phyloP scores from a whole-genome alignment of 2,329 filamentous ascomycete genomes.

The Beauveria brongniartii region DNA sequence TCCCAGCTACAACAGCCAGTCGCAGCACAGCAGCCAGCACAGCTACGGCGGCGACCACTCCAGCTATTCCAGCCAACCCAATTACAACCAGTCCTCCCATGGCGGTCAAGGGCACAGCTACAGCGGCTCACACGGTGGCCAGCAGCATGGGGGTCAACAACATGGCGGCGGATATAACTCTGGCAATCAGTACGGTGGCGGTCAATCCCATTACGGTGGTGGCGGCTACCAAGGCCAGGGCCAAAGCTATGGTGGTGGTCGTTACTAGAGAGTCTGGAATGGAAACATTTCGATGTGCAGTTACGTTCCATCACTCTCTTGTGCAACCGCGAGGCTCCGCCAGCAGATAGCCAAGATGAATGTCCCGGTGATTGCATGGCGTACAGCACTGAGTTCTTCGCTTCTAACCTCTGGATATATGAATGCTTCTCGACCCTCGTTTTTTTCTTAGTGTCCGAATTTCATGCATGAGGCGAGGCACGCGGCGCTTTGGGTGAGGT shows the following conservation, averaged over 20 bases:
- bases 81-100: background rate
- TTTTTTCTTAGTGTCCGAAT: background rate
- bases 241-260: conserved; percentile 4
- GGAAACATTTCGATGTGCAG: background rate
- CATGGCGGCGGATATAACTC: conserved; percentile 3
- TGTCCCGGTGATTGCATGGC: background rate
- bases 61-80: background rate
- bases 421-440: background rate
- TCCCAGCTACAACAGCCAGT: conserved; percentile 14
- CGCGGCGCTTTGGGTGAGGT: background rate
- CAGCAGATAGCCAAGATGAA: background rate
- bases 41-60: background rate
- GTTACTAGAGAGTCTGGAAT: background rate
- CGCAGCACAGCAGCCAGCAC: background rate
- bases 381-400: background rate
- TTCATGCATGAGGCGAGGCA: conserved; percentile 2
- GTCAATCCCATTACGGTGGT: conserved; percentile 4
- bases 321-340: background rate
- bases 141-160: conserved; percentile 1
- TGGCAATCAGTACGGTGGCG: conserved; percentile 2
- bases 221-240: conserved; percentile 6
- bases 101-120: conserved; percentile 4
- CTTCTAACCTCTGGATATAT: background rate
- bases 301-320: background rate
- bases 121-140: background rate